Conservation (phyloP, 345 rosid genomes). For the Corchorus capsularis region DNA sequence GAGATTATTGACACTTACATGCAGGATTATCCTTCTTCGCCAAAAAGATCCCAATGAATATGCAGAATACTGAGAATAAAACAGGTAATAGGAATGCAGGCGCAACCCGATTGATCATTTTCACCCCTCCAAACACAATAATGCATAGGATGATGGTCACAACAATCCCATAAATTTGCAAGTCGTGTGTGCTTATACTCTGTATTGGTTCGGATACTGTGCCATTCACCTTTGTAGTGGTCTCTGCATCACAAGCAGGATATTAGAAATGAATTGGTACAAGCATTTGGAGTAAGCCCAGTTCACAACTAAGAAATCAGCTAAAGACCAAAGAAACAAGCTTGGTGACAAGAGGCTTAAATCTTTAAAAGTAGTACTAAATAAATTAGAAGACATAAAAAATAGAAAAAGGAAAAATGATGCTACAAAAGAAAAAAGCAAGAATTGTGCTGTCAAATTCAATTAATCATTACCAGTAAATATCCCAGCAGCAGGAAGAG, state of each 20-base stretch:
- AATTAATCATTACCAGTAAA: constrained; percentile 64
- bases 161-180: constrained; percentile 93
- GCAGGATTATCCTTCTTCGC: constrained; percentile 73
- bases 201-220: constrained; percentile 56
- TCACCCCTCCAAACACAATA: constrained; percentile 99
- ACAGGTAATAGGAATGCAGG: constrained; percentile 98
- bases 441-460: background rate
- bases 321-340: background rate
- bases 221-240: constrained; percentile 73
- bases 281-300: background rate
- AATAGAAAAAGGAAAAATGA: background rate
- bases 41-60: constrained; percentile 74
- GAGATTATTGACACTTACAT: constrained; percentile 43
- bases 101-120: constrained; percentile 98
- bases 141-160: constrained; percentile 87
- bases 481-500: constrained; percentile 96
- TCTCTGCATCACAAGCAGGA: constrained; percentile 53
- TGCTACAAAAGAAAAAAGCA: constrained; percentile 2
- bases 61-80: constrained; percentile 83
- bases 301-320: no score
- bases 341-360: background rate
- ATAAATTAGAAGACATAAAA: background rate
- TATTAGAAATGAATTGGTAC: constrained; percentile 22
- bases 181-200: constrained; percentile 85
- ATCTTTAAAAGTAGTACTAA: background rate